Conservation (phyloP, 305 asterid genomes). For the Fraxinus floribunda region DNA sequence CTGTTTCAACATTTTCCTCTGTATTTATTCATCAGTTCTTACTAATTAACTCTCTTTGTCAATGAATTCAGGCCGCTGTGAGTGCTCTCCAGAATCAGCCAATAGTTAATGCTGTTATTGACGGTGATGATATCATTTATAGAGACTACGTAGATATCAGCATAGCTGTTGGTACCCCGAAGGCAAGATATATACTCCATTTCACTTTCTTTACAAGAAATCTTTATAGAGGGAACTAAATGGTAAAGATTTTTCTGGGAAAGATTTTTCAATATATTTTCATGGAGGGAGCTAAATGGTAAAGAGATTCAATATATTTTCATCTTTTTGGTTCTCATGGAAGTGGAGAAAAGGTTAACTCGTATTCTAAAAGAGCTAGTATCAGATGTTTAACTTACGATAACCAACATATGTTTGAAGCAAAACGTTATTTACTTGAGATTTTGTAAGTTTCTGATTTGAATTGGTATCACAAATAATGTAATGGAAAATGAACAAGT, state of each 20-base stretch:
- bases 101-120: constrained; percentile 90
- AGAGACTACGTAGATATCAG: constrained; percentile 93
- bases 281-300: not conserved
- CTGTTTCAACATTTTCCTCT: constrained; percentile 1
- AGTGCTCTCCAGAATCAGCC: constrained; percentile 94
- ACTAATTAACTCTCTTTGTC: constrained; percentile 10
- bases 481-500: not conserved
- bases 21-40: constrained; percentile 3
- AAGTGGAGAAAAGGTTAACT: constrained; percentile 4
- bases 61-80: constrained; percentile 76
- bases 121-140: constrained; percentile 94
- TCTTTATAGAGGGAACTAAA: constrained; percentile 5
- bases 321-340: not conserved
- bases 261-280: not conserved
- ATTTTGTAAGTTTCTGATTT: not conserved
- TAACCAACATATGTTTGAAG: not conserved
- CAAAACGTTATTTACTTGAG: not conserved
- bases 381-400: not conserved
- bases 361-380: not conserved
- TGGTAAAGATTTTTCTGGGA: not conserved
- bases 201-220: constrained; percentile 9
- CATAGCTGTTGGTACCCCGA: constrained; percentile 97
- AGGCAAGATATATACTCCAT: constrained; percentile 45
- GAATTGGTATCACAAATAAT: not conserved
- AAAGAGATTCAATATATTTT: not conserved